Base-by-base conservation (phyloP, 768 basidiomycete genomes). In the Boletus vermiculosoides region DNA sequence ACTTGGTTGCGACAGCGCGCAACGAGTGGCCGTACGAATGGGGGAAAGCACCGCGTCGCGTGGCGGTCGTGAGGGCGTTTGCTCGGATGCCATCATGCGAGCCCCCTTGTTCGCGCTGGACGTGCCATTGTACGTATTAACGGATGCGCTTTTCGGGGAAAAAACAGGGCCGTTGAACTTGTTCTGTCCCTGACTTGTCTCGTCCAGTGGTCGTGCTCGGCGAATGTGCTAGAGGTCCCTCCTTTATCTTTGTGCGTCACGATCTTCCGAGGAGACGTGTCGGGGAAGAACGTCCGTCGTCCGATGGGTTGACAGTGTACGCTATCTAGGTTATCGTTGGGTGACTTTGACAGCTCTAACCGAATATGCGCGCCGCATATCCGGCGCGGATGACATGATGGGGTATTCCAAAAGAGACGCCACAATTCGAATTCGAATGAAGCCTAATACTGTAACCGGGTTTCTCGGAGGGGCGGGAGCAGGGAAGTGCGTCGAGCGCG, bases 121-220 rank as follows among this genome's bases (percentile, higher is more conserved):
- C 6, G 25, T 25, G 25, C 25, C 25, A 25, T 20, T 10, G 18
- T 50, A 64, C 53, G 63, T 56, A 52, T 54, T 33, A 22, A n/a
- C 11, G 7, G n/a, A 2, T 28, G 37, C 5, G n/a, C 15, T 4
- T 20, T 23, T n/a, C 30, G 22, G 45, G 30, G 39, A 57, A 28
- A 39, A 8, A 45, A 31, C 11, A 42, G 23, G 34, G 39, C 4
- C 34, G 11, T 20, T 20, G 40, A 41, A 2, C 33, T 33, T 11
- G 36, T 25, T 22, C 48, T 28, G 60, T 48, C 15, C 40, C 40
- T 20, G n/a, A 12, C n/a, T 23, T 9, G 23, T 8, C 23, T 44
- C 15, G 22, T 25, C 11, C 23, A 23, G 8, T 23, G 13, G 23
- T 20, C 40, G 40, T 20, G n/a, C n/a, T 20, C 15, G 22, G 20